phyloP scores from a whole-genome alignment of 768 basidiomycete species.

The Tubosaeta sp. region DNA sequence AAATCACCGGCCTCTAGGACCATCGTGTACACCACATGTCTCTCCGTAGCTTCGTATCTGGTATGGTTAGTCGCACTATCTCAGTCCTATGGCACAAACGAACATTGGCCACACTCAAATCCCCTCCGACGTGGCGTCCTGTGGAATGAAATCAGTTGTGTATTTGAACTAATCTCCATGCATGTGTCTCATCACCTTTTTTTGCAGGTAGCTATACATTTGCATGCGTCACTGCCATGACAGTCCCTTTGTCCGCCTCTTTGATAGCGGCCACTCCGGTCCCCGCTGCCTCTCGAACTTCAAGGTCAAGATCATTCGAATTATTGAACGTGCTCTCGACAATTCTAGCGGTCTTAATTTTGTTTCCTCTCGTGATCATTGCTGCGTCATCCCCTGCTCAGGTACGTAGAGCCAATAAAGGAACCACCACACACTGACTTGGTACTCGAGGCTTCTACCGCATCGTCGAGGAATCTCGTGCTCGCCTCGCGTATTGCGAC shows the following conservation, averaged over 20 bases:
- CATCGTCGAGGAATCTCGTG: conserved; percentile 6
- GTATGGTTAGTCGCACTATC: conserved; percentile 53
- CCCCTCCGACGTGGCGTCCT: conserved; percentile 44
- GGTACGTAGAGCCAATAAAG: conserved; percentile 33
- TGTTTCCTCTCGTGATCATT: conserved; percentile 57
- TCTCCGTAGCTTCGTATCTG: conserved; percentile 59
- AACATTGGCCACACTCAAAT: conserved; percentile 33
- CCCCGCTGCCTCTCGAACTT: conserved; percentile 34
- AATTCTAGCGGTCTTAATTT: conserved; percentile 43
- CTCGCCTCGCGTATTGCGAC: conserved; percentile 45
- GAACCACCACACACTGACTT: conserved; percentile 12
- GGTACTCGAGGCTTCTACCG: conserved; percentile 4
- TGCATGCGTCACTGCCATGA: conserved; percentile 60
- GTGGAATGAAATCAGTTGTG: conserved; percentile 60
- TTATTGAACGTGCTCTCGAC: conserved; percentile 50
- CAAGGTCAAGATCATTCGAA: conserved; percentile 53
- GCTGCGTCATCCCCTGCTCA: conserved; percentile 41
- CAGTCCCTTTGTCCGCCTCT: conserved; percentile 62
- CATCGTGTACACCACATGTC: conserved; percentile 51
- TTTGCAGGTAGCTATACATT: conserved; percentile 53
- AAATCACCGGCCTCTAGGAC: conserved; percentile 52
- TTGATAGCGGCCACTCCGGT: conserved; percentile 37
- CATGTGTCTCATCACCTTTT: conserved; percentile 1
- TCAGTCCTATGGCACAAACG: conserved; percentile 49
- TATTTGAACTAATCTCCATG: conserved; percentile 24